Evolutionary conservation across 345 rosid genomes (phyloP), one percentile per base, ranked within the genome.

Genomic region (Cardamine occulta): DNA sequence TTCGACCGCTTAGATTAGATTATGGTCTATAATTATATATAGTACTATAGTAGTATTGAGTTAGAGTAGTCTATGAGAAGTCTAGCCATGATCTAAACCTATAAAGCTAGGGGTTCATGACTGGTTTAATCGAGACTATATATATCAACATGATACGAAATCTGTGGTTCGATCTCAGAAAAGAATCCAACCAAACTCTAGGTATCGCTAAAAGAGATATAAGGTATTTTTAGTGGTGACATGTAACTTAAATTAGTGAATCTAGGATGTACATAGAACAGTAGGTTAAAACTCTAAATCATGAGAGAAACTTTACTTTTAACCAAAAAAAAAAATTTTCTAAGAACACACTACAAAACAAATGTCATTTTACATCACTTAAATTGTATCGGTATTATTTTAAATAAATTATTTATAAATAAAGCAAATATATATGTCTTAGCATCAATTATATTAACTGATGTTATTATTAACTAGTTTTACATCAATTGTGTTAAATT

Each of bases 251-350:
- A 39, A 14, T 31, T 40, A 53, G 15, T 54, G 70, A 54, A 63
- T 53, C 44, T 40, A 40, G 40, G 44, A 73, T 44, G n/a, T 54
- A 12, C 15, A 3, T 11, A 63, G 40, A 71, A 59, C 19, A 28
- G 17, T 71, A 23, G 10, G 9, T 9, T 59, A 28, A 53, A 40
- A 52, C 14, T 62, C 21, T 4, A 28, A 35, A 15, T 58, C 56
- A 58, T 70, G 48, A n/a, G 59, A 48, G 74, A 35, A 49, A 49
- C 51, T 72, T 15, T 14, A 57, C 4, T 35, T 31, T 19, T 34
- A 61, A 39, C 60, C 49, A 11, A 49, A 44, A 66, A 49, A 37
- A 28, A 49, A 29, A 29, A 67, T 67, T 52, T 75, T 29, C 40
- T 69, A 61, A 61, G 70, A 76, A 76, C n/a, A n/a, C n/a, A n/a